These are phyloP conservation scores for Ophiostoma tasmaniense DNA, from an alignment of 2,329 filamentous ascomycete species.

Conservation along the genomic window DNA sequence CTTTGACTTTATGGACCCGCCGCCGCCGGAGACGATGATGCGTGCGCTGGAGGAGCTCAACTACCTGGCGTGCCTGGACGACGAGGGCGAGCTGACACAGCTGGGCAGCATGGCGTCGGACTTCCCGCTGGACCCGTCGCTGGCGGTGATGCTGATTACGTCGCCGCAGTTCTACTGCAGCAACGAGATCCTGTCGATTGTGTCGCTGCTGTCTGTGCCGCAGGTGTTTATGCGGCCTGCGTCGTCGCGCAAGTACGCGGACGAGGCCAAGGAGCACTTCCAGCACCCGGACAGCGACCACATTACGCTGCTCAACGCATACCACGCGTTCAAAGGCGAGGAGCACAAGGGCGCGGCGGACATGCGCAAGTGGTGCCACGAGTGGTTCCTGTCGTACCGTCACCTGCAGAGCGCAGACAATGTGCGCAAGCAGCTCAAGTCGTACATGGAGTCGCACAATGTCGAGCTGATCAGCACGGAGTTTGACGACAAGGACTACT, in stretches of 20 bases:
- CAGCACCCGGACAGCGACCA: constrained; percentile 91
- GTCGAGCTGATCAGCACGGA: constrained; percentile 80
- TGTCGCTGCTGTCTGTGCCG: constrained; percentile 85
- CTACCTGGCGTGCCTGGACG: constrained; percentile 91
- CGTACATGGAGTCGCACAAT: constrained; percentile 91
- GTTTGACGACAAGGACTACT: constrained; percentile 95
- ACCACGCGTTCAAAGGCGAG: constrained; percentile 87
- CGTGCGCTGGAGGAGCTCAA: constrained; percentile 94
- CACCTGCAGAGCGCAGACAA: constrained; percentile 89
- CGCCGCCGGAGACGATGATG: constrained; percentile 97
- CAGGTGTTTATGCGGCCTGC: constrained; percentile 88
- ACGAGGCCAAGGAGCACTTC: constrained; percentile 95
- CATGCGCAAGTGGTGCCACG: constrained; percentile 86
- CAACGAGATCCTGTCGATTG: constrained; percentile 94
- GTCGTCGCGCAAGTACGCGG: constrained; percentile 76
- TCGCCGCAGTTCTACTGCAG: constrained; percentile 98
- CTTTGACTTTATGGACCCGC: constrained; percentile 98
- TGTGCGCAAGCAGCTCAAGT: constrained; percentile 80
- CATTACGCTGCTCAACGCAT: constrained; percentile 91
- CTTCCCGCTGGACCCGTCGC: constrained; percentile 85
- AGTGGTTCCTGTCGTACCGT: constrained; percentile 87
- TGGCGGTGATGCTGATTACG: constrained; percentile 96
- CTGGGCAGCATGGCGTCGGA: constrained; percentile 84
- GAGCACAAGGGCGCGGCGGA: constrained; percentile 55
- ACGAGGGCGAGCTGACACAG: constrained; percentile 84